Conservation (phyloP, 1,284 basidiomycete genomes). For the Fomes fomentarius region DNA sequence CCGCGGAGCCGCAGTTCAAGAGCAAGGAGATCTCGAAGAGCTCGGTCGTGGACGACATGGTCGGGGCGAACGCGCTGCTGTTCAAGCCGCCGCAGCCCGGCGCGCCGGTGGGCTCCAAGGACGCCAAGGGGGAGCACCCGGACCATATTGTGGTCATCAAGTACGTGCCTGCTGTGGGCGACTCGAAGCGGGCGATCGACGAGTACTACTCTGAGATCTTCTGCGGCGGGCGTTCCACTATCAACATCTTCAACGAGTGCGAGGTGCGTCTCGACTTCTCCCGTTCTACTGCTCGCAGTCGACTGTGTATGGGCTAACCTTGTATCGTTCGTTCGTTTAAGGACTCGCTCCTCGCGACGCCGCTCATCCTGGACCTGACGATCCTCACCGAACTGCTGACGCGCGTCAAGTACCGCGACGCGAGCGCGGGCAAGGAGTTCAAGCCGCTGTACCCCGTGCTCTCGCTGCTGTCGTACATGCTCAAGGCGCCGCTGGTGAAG, state of each 20-base stretch:
- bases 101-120: slow-evolving; percentile 61
- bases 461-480: slow-evolving; percentile 92
- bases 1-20: slow-evolving; percentile 93
- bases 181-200: slow-evolving; percentile 97
- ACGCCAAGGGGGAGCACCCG: slow-evolving; percentile 89
- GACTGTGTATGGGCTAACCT: slow-evolving; percentile 6
- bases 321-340: slow-evolving; percentile 37
- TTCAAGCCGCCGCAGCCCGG: slow-evolving; percentile 79
- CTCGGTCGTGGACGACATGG: slow-evolving; percentile 98
- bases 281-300: background rate
- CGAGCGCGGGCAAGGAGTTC: slow-evolving; percentile 58
- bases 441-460: slow-evolving; percentile 86
- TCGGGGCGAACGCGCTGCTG: slow-evolving; percentile 86
- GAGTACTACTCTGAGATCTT: slow-evolving; percentile 98
- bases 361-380: slow-evolving; percentile 91
- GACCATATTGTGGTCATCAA: slow-evolving; percentile 98
- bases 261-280: slow-evolving; percentile 56
- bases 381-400: slow-evolving; percentile 96
- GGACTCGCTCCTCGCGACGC: slow-evolving; percentile 96
- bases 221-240: slow-evolving; percentile 79
- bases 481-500: slow-evolving; percentile 98
- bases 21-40: slow-evolving; percentile 98
- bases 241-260: slow-evolving; percentile 97
- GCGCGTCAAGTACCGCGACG: slow-evolving; percentile 84
- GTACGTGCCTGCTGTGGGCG: slow-evolving; percentile 92